phyloP scores from a whole-genome alignment of 2,329 filamentous ascomycete genomes.

The Ambrosiella beaveri region DNA sequence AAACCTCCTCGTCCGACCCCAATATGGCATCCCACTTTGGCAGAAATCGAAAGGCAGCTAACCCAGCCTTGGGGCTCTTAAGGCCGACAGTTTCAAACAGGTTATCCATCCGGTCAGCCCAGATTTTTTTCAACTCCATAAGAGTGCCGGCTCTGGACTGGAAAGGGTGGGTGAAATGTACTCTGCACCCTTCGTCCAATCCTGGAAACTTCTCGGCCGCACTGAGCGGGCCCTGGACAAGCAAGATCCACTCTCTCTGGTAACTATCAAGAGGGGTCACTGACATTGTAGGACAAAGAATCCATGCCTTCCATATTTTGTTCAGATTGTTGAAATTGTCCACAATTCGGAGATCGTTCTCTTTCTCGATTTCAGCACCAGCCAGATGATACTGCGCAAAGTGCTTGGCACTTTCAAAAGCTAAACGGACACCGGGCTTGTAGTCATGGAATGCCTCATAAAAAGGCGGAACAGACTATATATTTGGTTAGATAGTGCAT shows the following conservation, averaged over 20 bases:
- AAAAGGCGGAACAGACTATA: background rate
- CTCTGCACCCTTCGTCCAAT: constrained; percentile 4
- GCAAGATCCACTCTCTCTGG: constrained; percentile 10
- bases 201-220: constrained; percentile 7
- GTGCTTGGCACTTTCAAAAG: constrained; percentile 5
- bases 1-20: constrained; percentile 1
- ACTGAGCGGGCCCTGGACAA: constrained; percentile 6
- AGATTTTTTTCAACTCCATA: background rate
- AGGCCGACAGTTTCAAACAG: constrained; percentile 8
- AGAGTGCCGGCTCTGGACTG: background rate
- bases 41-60: constrained; percentile 9
- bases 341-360: constrained; percentile 8
- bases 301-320: constrained; percentile 9
- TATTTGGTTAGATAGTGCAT: background rate
- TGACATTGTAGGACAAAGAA: constrained; percentile 4
- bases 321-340: constrained; percentile 9
- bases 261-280: background rate
- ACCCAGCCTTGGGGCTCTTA: background rate
- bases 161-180: constrained; percentile 1
- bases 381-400: constrained; percentile 8
- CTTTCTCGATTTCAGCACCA: constrained; percentile 9
- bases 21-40: background rate
- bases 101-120: constrained; percentile 8
- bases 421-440: constrained; percentile 2
- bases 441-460: background rate